Evolutionary conservation across 257 asterid species (phyloP), one percentile per base, ranked within the genome.

Genomic region (Haberlea rhodopensis): DNA sequence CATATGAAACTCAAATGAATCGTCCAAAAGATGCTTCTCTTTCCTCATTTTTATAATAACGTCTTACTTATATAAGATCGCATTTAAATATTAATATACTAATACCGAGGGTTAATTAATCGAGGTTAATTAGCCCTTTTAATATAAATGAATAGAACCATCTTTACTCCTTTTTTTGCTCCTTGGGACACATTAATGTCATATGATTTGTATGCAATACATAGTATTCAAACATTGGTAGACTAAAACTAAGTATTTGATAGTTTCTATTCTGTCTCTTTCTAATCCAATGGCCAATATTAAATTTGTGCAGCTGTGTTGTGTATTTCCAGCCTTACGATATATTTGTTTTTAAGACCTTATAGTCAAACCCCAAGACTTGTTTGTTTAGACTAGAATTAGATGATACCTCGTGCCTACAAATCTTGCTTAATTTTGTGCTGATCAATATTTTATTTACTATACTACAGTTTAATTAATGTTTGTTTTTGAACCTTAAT

Each of bases 161-260:
- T 86, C 94, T 59, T 46, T 56, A 32, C 77, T 78, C 70, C 77
- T 70, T 56, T 53, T 62, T 78, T 77, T 70, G 69, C 79, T 71
- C 86, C 94, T 82, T 71, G 91, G 88, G 79, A 78, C 89, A 90
- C 87, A 82, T 84, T 86, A 85, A 84, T 80, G 71, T 78, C 89
- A 63, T 80, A 82, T 81, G 84, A 78, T 77, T 82, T 75, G 63
- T 65, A 72, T 55, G 40, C 34, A 63, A 65, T 59, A 67, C 72
- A 78, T 80, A 53, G 86, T 62, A 63, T 81, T 71, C 73, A 48
- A 72, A 26, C 79, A 25, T 75, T 11, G 95, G 75, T 70, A 52
- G 23, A 45, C 66, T 69, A 75, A 82, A 81, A 80, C 75, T 19
- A 78, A 56, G 54, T 57, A 73, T 78, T 70, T 86, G 86, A 83